Conservation (phyloP, 441 rosid genomes). For the Croton laevigatus region DNA sequence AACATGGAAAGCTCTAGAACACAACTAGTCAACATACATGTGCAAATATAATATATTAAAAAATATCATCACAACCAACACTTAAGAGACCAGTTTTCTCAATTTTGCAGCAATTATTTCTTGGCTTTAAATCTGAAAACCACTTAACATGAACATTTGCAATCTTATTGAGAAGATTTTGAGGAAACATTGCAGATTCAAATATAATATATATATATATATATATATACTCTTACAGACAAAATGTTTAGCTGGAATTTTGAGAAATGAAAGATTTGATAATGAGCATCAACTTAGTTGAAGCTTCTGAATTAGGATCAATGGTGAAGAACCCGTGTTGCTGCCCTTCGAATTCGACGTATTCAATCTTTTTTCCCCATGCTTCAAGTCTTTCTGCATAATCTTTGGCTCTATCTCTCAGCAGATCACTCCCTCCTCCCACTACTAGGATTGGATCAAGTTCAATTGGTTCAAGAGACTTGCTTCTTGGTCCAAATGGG, state of each 20-base stretch:
- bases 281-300: slow-evolving; percentile 36
- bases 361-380: slow-evolving; percentile 44
- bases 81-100: no score
- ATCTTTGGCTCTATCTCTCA: slow-evolving; percentile 43
- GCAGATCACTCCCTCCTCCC: slow-evolving; percentile 47
- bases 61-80: no score
- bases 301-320: slow-evolving; percentile 36
- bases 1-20: no score
- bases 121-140: no score
- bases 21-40: no score
- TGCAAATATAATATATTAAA: no score
- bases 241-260: slow-evolving; percentile 14
- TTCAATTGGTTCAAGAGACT: slow-evolving; percentile 24
- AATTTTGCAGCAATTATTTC: no score
- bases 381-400: slow-evolving; percentile 38
- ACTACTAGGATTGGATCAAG: slow-evolving; percentile 51
- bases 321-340: slow-evolving; percentile 59
- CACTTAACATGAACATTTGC: no score
- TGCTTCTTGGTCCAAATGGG: slow-evolving; percentile 52
- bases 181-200: background rate
- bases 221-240: background rate
- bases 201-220: background rate
- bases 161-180: no score
- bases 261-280: slow-evolving; percentile 39
- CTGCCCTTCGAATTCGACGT: slow-evolving; percentile 44